A percentile compares a stretch with the other conserved stretches of the same genome.
Evolutionary conservation across 2,329 filamentous ascomycete species (phyloP).

Genomic region (Metarhizium album): DNA sequence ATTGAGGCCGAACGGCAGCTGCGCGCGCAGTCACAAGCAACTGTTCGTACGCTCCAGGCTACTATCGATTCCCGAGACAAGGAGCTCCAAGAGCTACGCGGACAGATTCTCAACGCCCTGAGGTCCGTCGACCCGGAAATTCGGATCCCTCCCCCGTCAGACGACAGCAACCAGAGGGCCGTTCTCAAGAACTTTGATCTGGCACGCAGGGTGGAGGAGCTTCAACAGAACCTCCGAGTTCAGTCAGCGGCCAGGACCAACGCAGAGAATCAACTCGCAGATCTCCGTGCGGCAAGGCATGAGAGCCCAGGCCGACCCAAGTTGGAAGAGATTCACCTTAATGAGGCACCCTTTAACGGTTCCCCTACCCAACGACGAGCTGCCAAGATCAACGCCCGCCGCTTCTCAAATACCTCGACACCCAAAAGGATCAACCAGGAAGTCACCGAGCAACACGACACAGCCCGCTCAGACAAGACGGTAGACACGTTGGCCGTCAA

Average conservation of each 20-base stretch:
- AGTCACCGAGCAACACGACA: constrained; percentile 52
- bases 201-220: constrained; percentile 73
- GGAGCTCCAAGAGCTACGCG: constrained; percentile 70
- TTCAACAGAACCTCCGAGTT: constrained; percentile 79
- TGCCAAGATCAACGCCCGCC: constrained; percentile 39
- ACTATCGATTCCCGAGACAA: constrained; percentile 70
- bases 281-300: constrained; percentile 62
- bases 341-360: constrained; percentile 62
- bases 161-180: constrained; percentile 49
- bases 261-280: constrained; percentile 72
- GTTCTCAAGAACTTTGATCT: constrained; percentile 72
- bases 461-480: constrained; percentile 73
- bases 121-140: constrained; percentile 76
- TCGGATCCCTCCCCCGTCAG: constrained; percentile 50
- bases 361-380: constrained; percentile 65
- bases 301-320: constrained; percentile 63
- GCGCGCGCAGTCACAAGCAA: constrained; percentile 73
- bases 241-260: constrained; percentile 71
- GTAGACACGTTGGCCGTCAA: constrained; percentile 73
- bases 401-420: constrained; percentile 65
- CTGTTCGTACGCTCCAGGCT: constrained; percentile 68
- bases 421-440: constrained; percentile 63
- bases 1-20: constrained; percentile 85
- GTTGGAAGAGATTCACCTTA: constrained; percentile 79
- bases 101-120: constrained; percentile 70